phyloP scores from a whole-genome alignment of 345 rosid species.

The Diplotaxis tenuifolia region DNA sequence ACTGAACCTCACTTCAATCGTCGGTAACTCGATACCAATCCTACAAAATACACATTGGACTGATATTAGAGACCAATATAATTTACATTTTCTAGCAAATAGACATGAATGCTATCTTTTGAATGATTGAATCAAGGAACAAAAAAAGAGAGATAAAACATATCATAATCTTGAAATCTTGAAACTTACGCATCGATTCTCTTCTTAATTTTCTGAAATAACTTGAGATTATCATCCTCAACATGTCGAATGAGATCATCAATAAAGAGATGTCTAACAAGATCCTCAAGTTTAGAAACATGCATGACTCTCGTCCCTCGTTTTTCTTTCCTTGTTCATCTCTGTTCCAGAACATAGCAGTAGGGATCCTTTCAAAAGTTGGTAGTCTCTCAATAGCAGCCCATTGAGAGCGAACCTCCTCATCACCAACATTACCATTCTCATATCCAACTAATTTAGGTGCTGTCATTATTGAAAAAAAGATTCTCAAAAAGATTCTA shows the following conservation, averaged over 20 bases:
- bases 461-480: background rate
- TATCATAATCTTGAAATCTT: background rate
- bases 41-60: conserved; percentile 14
- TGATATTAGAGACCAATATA: background rate
- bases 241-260: conserved; percentile 48
- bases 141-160: background rate
- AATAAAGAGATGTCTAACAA: conserved; percentile 44
- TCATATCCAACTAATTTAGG: background rate
- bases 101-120: background rate
- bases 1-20: conserved; percentile 47
- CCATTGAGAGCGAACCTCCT: conserved; percentile 35
- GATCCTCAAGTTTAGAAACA: conserved; percentile 43
- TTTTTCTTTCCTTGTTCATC: no score
- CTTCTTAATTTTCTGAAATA: conserved; percentile 43
- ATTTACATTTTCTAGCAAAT: background rate
- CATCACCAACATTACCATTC: background rate
- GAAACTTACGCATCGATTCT: conserved; percentile 49
- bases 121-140: background rate
- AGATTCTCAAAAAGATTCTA: background rate
- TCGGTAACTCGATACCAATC: no score
- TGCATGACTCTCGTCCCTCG: no score
- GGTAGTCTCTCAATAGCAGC: conserved; percentile 49
- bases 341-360: conserved; percentile 37
- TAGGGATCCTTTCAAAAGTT: conserved; percentile 43
- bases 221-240: conserved; percentile 46